Evolutionary conservation across 768 basidiomycete species (phyloP), one percentile per base, ranked within the genome.

Genomic region (Mycena epipterygia): DNA sequence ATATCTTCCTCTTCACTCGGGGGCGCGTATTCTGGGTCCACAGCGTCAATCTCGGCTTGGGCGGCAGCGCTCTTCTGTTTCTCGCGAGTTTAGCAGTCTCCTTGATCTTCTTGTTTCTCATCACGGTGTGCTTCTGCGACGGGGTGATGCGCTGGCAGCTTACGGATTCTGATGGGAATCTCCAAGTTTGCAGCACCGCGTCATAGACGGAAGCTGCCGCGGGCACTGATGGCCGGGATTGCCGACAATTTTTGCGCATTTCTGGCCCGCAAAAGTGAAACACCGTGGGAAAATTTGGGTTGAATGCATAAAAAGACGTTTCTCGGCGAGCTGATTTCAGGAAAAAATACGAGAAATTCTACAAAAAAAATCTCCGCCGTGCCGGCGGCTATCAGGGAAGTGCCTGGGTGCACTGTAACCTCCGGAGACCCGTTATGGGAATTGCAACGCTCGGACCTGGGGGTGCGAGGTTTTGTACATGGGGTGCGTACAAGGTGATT

Each of bases 401-500:
- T 71, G 70, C 57, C 59, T 32, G 60, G 39, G 62, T 35, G 65
- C 65, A 71, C 70, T 71, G 70, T 71, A 71, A 27, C 9, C 37
- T 16, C 37, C 16, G 37, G n/a, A n/a, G n/a, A n/a, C n/a, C n/a
- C n/a, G n/a, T n/a, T n/a, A n/a, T n/a, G n/a, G n/a, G n/a, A n/a
- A n/a, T n/a, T n/a, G n/a, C n/a, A n/a, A n/a, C n/a, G n/a, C n/a
- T n/a, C n/a, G n/a, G n/a, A n/a, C n/a, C n/a, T n/a, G n/a, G n/a
- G n/a, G n/a, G n/a, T n/a, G n/a, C n/a, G n/a, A n/a, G n/a, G n/a
- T n/a, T n/a, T n/a, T n/a, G n/a, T n/a, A n/a, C n/a, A n/a, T n/a
- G n/a, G n/a, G n/a, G n/a, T n/a, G n/a, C n/a, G n/a, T n/a, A n/a
- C n/a, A n/a, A n/a, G n/a, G n/a, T n/a, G n/a, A n/a, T n/a, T n/a